Evolutionary conservation across 257 asterid species (phyloP).

Genomic region (Catharanthus roseus): DNA sequence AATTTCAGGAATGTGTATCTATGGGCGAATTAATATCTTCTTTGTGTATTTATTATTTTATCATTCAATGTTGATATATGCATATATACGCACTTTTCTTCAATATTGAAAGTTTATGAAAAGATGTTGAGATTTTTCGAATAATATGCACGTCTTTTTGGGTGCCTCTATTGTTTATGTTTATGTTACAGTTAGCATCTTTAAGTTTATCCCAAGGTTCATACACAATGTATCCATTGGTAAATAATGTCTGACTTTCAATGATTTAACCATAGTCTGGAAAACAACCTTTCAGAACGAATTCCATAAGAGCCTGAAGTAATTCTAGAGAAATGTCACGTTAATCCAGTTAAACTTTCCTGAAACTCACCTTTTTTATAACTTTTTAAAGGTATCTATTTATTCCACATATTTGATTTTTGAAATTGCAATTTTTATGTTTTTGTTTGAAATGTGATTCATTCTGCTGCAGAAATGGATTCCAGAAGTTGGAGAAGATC

Average conservation of each 20-base stretch:
- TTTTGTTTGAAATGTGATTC: not conserved
- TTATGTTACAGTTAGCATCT: not conserved
- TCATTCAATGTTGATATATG: not conserved
- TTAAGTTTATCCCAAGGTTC: not conserved
- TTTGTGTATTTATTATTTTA: not conserved
- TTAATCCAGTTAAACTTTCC: not conserved
- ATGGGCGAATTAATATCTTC: not conserved
- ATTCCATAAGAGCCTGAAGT: not conserved
- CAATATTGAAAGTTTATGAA: not conserved
- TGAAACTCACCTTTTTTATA: not conserved
- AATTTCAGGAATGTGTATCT: not conserved
- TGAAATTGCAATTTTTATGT: not conserved
- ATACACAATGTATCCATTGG: not conserved
- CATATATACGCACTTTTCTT: not conserved
- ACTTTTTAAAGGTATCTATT: not conserved
- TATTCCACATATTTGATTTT: not conserved
- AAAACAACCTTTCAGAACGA: not conserved
- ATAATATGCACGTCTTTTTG: not conserved
- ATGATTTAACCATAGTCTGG: not conserved
- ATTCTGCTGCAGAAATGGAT: slow-evolving; percentile 68
- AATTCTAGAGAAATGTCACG: not conserved
- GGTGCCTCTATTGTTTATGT: not conserved
- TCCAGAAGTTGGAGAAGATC: slow-evolving; percentile 93
- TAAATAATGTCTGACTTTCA: not conserved
- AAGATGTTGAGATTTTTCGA: not conserved